A percentile compares a stretch with the other conserved stretches of the same genome.
Evolutionary conservation across 2,329 filamentous ascomycete genomes (phyloP).

Genomic region (Sphaerulina musiva): DNA sequence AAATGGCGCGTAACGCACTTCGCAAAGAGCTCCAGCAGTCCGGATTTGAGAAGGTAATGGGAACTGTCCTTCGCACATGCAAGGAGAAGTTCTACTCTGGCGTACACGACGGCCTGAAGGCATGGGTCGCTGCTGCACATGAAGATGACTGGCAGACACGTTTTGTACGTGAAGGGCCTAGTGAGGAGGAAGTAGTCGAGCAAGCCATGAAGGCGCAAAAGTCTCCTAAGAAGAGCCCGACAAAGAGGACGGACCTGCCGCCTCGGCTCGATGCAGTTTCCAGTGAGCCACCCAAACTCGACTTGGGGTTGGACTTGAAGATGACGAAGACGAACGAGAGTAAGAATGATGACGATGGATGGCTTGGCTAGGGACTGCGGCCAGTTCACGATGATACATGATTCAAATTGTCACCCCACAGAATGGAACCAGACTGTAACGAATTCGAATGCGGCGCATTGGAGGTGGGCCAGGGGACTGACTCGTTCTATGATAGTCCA

Average conservation of each 20-base stretch:
- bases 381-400: background rate
- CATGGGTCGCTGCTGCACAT: constrained; percentile 79
- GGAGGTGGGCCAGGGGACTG: too few relatives aligned
- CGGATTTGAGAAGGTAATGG: constrained; percentile 87
- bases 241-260: constrained; percentile 26
- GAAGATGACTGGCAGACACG: constrained; percentile 84
- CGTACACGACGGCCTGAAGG: constrained; percentile 80
- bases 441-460: background rate
- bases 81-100: constrained; percentile 97
- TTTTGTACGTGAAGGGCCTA: constrained; percentile 69
- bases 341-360: constrained; percentile 27
- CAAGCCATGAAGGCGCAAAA: constrained; percentile 39
- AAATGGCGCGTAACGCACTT: constrained; percentile 65
- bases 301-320: constrained; percentile 23
- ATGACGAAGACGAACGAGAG: constrained; percentile 9
- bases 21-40: constrained; percentile 73
- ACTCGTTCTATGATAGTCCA: too few relatives aligned
- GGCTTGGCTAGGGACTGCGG: constrained; percentile 25
- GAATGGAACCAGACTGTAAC: background rate
- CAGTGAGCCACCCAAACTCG: constrained; percentile 21
- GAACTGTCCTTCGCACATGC: constrained; percentile 75
- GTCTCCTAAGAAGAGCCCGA: constrained; percentile 36
- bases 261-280: constrained; percentile 22
- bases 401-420: background rate
- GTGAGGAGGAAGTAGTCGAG: constrained; percentile 37